These are phyloP conservation scores for Ogataea chonburiensis DNA, from an alignment of 805 yeast species.

Conservation along the genomic window DNA sequence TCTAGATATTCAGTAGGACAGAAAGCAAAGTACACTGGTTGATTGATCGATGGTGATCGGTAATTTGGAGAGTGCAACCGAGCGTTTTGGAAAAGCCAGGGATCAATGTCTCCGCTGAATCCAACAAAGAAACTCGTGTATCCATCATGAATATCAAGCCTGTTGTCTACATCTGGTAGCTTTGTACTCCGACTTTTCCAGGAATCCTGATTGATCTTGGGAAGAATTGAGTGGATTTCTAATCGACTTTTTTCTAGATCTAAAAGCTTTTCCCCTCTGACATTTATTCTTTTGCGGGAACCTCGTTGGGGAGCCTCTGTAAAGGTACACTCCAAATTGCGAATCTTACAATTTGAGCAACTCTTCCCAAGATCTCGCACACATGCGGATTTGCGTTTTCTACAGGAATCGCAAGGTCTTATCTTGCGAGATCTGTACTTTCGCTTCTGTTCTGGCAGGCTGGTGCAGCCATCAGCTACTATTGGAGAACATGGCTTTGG, in stretches of 20 bases:
- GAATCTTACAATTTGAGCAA: conserved; percentile 5
- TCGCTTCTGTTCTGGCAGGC: conserved; percentile 2
- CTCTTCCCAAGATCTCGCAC: conserved; percentile 3
- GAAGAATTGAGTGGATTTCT: too few species aligned
- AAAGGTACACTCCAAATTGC: conserved; percentile 8
- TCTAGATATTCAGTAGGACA: conserved; percentile 13
- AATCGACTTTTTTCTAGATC: too few species aligned
- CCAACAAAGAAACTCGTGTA: conserved; percentile 12
- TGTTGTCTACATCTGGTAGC: too few species aligned
- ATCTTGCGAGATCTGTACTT: conserved; percentile 11
- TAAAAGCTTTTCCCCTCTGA: too few species aligned
- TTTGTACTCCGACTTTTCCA: too few species aligned
- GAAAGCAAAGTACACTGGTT: conserved; percentile 8
- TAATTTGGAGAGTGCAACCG: conserved; percentile 1
- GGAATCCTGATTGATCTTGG: too few species aligned
- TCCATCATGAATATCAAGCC: conserved; percentile 13
- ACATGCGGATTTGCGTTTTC: conserved; percentile 11
- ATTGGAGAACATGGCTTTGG: too few species aligned
- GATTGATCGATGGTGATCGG: conserved; percentile 3
- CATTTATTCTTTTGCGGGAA: too few species aligned
- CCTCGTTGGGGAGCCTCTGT: conserved; percentile 10
- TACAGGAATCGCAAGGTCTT: conserved; percentile 10
- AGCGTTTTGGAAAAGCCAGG: conserved; percentile 9
- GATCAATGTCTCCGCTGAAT: conserved; percentile 14
- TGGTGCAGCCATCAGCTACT: too few species aligned